Evolutionary conservation across 176 grass and related monocot genomes (phyloP), one percentile per base, ranked within the genome.

Genomic region (Avena insularis): DNA sequence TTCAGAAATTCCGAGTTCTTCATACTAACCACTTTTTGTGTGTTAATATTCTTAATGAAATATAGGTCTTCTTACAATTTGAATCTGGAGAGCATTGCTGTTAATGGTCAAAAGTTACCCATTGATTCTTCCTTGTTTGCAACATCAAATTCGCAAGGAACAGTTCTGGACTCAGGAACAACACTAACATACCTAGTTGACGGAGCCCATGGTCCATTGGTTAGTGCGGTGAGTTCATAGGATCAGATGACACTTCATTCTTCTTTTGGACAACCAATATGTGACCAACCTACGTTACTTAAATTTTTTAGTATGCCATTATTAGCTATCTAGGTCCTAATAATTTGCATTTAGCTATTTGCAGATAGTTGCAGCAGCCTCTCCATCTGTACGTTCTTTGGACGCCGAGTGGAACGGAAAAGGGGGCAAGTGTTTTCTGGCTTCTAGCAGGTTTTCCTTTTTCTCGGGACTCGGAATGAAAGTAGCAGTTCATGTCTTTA

Each of bases 191-290:
- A 71, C 3, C 36, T 71, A 4, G 35, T 45, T 12, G 17, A 98
- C 54, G 88, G 85, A 77, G 88, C 86, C 73, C 92, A 95, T 61
- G 90, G 83, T 87, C 92, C 90, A 84, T 98, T 98, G 86, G 65
- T 98, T 85, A 92, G 79, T 60, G 88, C 96, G 49, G 93, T 98
- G 46, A 94, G 96, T 82, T 90, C 23, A 68, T 80, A 71, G 64
- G 46, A 27, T 71, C 35, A 71, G 17, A 43, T 71, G 12, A 23
- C 63, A 3, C 20, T 84, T 43, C 19, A 25, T 25, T 25, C 8
- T 16, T 72, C 9, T 27, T 50, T 47, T 73, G 78, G 58, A 17
- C 17, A 14, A 21, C 9, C 71, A 46, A 17, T 66, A 78, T 78
- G 5, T 31, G 11, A 46, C 69, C 16, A 47, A 27, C 20, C 54